Conservation (phyloP, 495 filamentous ascomycete species). For the Aspergillus steynii region DNA sequence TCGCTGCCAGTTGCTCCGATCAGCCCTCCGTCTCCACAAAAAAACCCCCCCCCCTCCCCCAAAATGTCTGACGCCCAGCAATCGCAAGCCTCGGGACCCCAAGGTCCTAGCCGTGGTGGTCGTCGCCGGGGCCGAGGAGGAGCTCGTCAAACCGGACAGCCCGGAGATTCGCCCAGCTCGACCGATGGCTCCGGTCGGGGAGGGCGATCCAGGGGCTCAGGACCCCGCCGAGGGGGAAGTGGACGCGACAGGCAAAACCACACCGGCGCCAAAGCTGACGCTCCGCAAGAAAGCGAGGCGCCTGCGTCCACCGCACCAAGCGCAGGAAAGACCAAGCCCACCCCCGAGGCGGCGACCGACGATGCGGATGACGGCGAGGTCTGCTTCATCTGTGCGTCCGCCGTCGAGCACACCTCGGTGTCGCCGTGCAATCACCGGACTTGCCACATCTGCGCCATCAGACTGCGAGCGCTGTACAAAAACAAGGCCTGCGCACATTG, state of each 20-base stretch:
- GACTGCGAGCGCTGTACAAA: conserved; percentile 91
- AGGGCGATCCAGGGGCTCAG: conserved; percentile 29
- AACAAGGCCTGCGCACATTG: conserved; percentile 94
- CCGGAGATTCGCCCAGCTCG: conserved; percentile 23
- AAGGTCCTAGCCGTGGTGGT: conserved; percentile 38
- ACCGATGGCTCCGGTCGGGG: conserved; percentile 27
- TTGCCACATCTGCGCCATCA: conserved; percentile 91
- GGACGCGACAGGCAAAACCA: conserved; percentile 33
- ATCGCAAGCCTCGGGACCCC: conserved; percentile 26
- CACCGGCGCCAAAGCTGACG: conserved; percentile 17
- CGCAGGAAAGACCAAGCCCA: conserved; percentile 26
- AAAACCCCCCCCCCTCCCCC: conserved; percentile 8
- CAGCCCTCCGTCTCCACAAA: conserved; percentile 1
- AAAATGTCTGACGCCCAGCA: conserved; percentile 41
- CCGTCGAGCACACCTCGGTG: conserved; percentile 78
- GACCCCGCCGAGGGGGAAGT: conserved; percentile 31
- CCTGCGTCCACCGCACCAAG: conserved; percentile 4
- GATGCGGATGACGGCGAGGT: conserved; percentile 72
- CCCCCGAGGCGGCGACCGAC: conserved; percentile 32
- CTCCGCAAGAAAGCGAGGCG: conserved; percentile 7
- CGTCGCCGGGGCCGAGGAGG: conserved; percentile 46
- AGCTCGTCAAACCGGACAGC: conserved; percentile 27
- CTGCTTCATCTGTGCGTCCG: conserved; percentile 96
- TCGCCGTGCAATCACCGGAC: conserved; percentile 93
- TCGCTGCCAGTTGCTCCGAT: background rate